phyloP scores from a whole-genome alignment of 163 green algal species.

The Chlamydomonas reinhardtii region DNA sequence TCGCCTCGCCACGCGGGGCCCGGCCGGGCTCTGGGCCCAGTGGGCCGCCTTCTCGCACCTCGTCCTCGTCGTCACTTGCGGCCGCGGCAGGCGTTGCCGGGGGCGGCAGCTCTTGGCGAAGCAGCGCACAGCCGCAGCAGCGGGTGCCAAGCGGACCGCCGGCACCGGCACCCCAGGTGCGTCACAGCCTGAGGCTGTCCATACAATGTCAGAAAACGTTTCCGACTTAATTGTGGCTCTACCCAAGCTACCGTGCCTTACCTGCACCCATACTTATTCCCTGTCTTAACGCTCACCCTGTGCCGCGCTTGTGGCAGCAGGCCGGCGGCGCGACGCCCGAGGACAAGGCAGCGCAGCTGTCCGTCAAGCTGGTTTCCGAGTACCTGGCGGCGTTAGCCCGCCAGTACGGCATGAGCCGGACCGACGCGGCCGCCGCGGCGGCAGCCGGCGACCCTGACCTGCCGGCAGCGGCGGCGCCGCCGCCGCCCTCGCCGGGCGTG shows the following conservation, averaged over 20 bases:
- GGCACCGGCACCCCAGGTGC: too few relatives aligned
- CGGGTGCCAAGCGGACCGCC: too few relatives aligned
- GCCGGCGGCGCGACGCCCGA: slow-evolving; percentile 53
- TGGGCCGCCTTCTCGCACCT: slow-evolving; percentile 9
- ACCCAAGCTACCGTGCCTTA: too few relatives aligned
- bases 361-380: slow-evolving; percentile 68
- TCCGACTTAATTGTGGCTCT: too few relatives aligned
- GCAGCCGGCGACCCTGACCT: background rate
- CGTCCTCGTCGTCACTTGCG: slow-evolving; percentile 14
- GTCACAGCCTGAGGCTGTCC: too few relatives aligned
- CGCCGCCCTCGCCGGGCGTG: slow-evolving; percentile 3
- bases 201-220: too few relatives aligned
- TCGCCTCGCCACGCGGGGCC: background rate
- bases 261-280: too few relatives aligned
- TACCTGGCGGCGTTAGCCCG: slow-evolving; percentile 54
- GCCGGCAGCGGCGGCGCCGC: background rate
- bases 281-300: too few relatives aligned
- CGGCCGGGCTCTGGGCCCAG: background rate
- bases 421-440: background rate
- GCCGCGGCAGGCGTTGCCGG: too few relatives aligned
- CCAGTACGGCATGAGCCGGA: slow-evolving; percentile 1
- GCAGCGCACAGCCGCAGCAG: too few relatives aligned
- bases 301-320: too few relatives aligned
- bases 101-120: too few relatives aligned
- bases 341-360: slow-evolving; percentile 74